Base-by-base conservation (phyloP, 345 rosid genomes). In the Stellera chamaejasme region DNA sequence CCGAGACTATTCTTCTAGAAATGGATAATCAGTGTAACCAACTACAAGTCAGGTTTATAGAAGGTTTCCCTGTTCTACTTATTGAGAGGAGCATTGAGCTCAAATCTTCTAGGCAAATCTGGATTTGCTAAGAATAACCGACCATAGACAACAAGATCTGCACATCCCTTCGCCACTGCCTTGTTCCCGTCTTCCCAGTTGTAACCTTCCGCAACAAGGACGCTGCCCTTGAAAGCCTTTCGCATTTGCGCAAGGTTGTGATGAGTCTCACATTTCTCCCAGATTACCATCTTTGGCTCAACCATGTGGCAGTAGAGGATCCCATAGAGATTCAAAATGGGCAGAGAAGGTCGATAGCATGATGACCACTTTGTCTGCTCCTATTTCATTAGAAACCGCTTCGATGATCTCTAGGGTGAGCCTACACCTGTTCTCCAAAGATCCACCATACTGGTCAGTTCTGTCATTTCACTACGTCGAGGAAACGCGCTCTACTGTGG, bases 21-120 rank as follows among this genome's bases (percentile, higher is more conserved):
- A 82, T 14, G 96, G 87, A 58, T 84, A 84, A 70, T 87, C 87
- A 2, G 87, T 75, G 55, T 84, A 88, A 64, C 96, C 96, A 27
- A 81, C 26, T 2, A 76, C 75, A 32, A 77, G 78, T 87, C 86
- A 5, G 69, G 45, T 3, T 6, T 50, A 52, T 80, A 82, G 65
- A 82, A 82, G 2, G 84, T 85, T 1, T 62, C 11, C 23, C 82
- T 69, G 41, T 81, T 51, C 27, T 82, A 85, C 56, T 69, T 60
- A 70, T 81, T 85, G 43, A 85, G 71, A 13, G 78, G 71, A 15
- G 90, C 83, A 71, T 74, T 59, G 12, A 82, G 52, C 68, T 76
- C 71, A 28, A 82, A 88, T 69, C 90, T 77, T 67, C 60, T 75
- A 0, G 93, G 90, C 56, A 88, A 54, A 68, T 81, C 96, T 0